Evolutionary conservation across 768 basidiomycete species (phyloP).

Genomic region (Myochromella boudieri): DNA sequence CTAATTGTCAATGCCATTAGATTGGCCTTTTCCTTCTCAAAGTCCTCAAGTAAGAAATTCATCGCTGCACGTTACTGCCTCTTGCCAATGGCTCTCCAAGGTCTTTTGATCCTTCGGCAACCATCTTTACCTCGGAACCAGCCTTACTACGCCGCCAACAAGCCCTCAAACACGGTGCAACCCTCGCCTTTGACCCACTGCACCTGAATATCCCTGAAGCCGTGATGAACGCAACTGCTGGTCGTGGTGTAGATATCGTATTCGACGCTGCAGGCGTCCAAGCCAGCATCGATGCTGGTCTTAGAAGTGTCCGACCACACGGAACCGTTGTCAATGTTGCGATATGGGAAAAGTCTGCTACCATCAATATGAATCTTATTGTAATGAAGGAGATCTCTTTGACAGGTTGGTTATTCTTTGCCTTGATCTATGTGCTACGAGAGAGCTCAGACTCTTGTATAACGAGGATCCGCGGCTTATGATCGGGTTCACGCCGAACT

Average conservation of each 20-base stretch:
- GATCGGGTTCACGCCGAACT: conserved; percentile 36
- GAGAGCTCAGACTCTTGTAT: not conserved
- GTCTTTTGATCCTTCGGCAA: conserved; percentile 24
- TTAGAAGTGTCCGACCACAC: conserved; percentile 33
- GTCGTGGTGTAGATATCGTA: conserved; percentile 40
- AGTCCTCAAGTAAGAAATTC: conserved; percentile 29
- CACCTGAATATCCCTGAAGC: conserved; percentile 23
- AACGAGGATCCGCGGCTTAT: conserved; percentile 36
- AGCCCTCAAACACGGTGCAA: conserved; percentile 37
- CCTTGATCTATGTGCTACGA: not conserved
- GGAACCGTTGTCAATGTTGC: conserved; percentile 43
- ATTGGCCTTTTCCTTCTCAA: conserved; percentile 40
- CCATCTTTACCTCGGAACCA: conserved; percentile 41
- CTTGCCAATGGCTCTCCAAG: conserved; percentile 11
- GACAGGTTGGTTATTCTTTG: conserved; percentile 27
- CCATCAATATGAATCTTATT: conserved; percentile 35
- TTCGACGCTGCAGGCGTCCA: conserved; percentile 49
- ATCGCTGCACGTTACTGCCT: not conserved
- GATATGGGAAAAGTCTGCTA: conserved; percentile 37
- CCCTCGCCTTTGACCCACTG: conserved; percentile 34
- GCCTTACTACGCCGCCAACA: conserved; percentile 34
- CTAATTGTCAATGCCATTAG: conserved; percentile 15
- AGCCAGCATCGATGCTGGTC: conserved; percentile 33
- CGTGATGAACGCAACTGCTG: conserved; percentile 26
- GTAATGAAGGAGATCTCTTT: conserved; percentile 36